Percentiles rank a stretch among this genome's conserved stretches.
phyloP scores from a whole-genome alignment of 2,329 filamentous ascomycete genomes.

The Clonostachys byssicola region DNA sequence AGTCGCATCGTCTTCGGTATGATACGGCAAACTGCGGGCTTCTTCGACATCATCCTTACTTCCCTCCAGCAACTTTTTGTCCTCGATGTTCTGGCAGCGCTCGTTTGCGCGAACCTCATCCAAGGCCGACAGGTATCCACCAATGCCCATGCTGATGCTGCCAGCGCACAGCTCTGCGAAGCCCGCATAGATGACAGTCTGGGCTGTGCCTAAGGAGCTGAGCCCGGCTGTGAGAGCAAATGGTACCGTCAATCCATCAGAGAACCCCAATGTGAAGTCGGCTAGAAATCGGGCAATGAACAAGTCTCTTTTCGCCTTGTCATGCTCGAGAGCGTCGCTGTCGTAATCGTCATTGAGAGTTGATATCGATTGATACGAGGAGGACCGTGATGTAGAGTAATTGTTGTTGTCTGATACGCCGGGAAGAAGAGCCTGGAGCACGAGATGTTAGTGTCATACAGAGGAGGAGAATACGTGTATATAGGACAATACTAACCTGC shows the following conservation, averaged over 20 bases:
- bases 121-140: constrained; percentile 61
- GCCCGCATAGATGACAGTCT: constrained; percentile 63
- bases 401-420: too few species aligned
- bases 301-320: too few species aligned
- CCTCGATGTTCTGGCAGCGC: background rate
- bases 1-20: background rate
- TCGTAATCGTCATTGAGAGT: too few species aligned
- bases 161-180: constrained; percentile 68
- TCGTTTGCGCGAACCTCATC: constrained; percentile 15
- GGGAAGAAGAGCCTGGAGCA: too few species aligned
- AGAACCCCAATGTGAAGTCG: constrained; percentile 69
- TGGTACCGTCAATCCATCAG: constrained; percentile 71
- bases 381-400: too few species aligned
- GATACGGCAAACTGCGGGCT: constrained; percentile 13
- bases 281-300: constrained; percentile 38
- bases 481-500: too few species aligned
- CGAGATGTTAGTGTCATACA: too few species aligned
- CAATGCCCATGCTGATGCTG: constrained; percentile 70
- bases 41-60: constrained; percentile 11
- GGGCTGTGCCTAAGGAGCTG: constrained; percentile 53
- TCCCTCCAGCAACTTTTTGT: background rate
- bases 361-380: too few species aligned
- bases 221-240: constrained; percentile 72
- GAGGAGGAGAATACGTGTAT: too few species aligned
- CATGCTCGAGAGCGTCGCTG: too few species aligned